Evolutionary conservation across 2,329 filamentous ascomycete genomes (phyloP), one percentile per base, ranked within the genome.

Genomic region (Raffaelea deltoideospora): DNA sequence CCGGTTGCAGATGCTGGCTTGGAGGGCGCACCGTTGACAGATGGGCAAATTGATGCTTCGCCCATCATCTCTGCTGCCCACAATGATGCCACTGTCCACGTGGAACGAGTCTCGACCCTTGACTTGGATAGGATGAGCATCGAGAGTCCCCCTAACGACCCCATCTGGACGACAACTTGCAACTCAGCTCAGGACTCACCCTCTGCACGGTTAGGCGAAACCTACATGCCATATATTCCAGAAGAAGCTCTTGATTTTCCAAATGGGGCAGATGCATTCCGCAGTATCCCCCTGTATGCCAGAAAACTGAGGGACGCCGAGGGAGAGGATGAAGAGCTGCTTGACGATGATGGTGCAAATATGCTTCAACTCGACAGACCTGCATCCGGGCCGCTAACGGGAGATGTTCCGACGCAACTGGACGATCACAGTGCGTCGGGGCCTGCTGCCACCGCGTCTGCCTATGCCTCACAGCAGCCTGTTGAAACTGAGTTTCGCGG

Each of bases 401-500:
- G n/a, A n/a, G n/a, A n/a, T n/a, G n/a, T n/a, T n/a, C n/a, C n/a
- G n/a, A n/a, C n/a, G n/a, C n/a, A n/a, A n/a, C n/a, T n/a, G n/a
- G n/a, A n/a, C n/a, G n/a, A n/a, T n/a, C n/a, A n/a, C n/a, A n/a
- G n/a, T n/a, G n/a, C n/a, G n/a, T n/a, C n/a, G n/a, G n/a, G n/a
- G n/a, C n/a, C n/a, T n/a, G n/a, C n/a, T n/a, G n/a, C n/a, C n/a
- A n/a, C n/a, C n/a, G n/a, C n/a, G n/a, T n/a, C n/a, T n/a, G n/a
- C n/a, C n/a, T n/a, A n/a, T n/a, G n/a, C n/a, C n/a, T n/a, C n/a
- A n/a, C n/a, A n/a, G n/a, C n/a, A n/a, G n/a, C n/a, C n/a, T 26
- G 52, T 56, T n/a, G 61, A 61, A 35, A 58, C 57, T 13, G 53
- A 57, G 36, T 60, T 66, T 42, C 58, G 55, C 17, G 50, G 51